Conservation (phyloP, 345 rosid genomes). For the Cardamine resedifolia region DNA sequence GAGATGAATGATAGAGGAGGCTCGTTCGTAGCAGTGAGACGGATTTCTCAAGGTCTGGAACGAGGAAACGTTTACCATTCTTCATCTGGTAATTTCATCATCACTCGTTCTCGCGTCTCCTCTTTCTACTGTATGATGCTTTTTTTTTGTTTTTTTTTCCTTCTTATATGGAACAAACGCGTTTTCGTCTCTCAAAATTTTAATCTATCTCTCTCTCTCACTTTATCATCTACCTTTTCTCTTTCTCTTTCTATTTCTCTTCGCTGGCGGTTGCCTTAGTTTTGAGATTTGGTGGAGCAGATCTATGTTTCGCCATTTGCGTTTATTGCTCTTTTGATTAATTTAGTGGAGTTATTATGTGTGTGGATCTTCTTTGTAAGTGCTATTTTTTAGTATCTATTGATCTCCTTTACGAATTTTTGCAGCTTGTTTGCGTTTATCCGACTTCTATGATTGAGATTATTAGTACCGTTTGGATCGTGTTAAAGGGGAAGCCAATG, state of each 20-base stretch:
- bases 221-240: slow-evolving; percentile 5
- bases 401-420: slow-evolving; percentile 1
- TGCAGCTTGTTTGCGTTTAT: background rate
- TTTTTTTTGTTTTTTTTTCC: background rate
- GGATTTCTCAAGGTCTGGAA: slow-evolving; percentile 90
- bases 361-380: slow-evolving; percentile 58
- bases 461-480: slow-evolving; percentile 7
- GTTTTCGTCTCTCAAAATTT: slow-evolving; percentile 16
- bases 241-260: slow-evolving; percentile 1
- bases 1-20: slow-evolving; percentile 95
- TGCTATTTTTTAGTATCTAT: slow-evolving; percentile 34
- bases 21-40: slow-evolving; percentile 96
- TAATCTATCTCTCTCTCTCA: slow-evolving; percentile 12
- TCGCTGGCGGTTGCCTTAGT: slow-evolving; percentile 10
- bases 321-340: slow-evolving; percentile 33
- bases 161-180: slow-evolving; percentile 21
- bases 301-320: slow-evolving; percentile 32
- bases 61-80: slow-evolving; percentile 84
- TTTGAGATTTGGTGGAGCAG: slow-evolving; percentile 34
- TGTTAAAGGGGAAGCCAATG: background rate
- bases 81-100: slow-evolving; percentile 67
- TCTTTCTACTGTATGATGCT: background rate
- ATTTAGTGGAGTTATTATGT: slow-evolving; percentile 44
- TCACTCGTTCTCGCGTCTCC: background rate
- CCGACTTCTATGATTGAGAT: background rate